phyloP scores from a whole-genome alignment of 371 early-diverging fungal genomes.

The Modicella reniformis region DNA sequence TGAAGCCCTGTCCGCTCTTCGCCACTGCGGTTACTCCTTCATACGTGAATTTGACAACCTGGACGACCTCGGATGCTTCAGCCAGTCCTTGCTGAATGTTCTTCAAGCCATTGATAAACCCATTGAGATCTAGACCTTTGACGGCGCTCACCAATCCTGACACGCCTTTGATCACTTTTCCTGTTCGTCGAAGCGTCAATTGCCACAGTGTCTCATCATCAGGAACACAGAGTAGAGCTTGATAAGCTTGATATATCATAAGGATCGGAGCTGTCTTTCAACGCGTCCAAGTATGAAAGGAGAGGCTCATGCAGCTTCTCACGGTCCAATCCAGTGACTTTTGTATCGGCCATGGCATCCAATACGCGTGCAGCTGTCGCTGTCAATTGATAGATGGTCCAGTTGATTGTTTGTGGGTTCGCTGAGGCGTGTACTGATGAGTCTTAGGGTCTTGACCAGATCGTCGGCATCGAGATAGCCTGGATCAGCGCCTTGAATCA shows the following conservation, averaged over 20 bases:
- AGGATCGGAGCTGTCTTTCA: neutral
- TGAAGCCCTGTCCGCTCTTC: too few species aligned
- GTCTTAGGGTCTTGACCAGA: neutral
- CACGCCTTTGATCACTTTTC: neutral
- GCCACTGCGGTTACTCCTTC: too few species aligned
- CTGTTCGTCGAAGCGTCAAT: slow-evolving; percentile 3
- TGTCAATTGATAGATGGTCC: neutral
- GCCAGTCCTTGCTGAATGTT: too few species aligned
- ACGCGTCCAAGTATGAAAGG: neutral
- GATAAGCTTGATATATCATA: slow-evolving; percentile 10
- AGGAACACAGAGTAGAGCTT: slow-evolving; percentile 14
- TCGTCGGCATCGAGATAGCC: slow-evolving; percentile 2
- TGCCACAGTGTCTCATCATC: slow-evolving; percentile 11
- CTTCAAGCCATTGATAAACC: too few species aligned
- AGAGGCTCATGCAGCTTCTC: too few species aligned
- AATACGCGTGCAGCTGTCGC: neutral
- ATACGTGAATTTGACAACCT: too few species aligned
- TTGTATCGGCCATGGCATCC: slow-evolving; percentile 12
- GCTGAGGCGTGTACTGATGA: neutral
- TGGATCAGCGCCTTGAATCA: neutral
- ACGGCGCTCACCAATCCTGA: too few species aligned
- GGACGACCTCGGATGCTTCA: too few species aligned
- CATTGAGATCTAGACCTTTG: too few species aligned
- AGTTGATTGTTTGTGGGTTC: too few species aligned
- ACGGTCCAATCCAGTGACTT: neutral